These are phyloP conservation scores for Kwoniella sp. DNA, from an alignment of 768 basidiomycete genomes.

Conservation along the genomic window DNA sequence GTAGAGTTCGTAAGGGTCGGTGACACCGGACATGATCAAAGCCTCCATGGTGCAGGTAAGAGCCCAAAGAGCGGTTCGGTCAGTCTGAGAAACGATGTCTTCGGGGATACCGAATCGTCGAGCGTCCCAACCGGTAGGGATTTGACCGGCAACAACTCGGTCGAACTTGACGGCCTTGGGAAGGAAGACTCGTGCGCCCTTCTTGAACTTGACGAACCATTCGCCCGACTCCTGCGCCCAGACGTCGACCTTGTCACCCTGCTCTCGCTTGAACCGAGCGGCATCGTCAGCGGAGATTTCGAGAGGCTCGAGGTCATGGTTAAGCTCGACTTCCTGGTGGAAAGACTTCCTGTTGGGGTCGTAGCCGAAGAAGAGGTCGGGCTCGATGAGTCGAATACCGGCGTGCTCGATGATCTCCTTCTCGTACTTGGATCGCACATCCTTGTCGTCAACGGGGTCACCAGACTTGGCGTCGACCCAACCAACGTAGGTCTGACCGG, in stretches of 20 bases:
- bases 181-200: constrained; percentile 86
- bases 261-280: constrained; percentile 91
- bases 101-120: constrained; percentile 95
- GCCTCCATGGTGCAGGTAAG: constrained; percentile 92
- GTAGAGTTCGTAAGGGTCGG: constrained; percentile 97
- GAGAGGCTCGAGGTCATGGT: constrained; percentile 93
- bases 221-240: constrained; percentile 91
- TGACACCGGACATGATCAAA: constrained; percentile 93
- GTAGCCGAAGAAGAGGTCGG: constrained; percentile 96
- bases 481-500: constrained; percentile 88
- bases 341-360: constrained; percentile 97
- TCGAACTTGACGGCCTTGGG: constrained; percentile 96
- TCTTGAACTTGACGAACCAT: constrained; percentile 98
- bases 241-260: constrained; percentile 92
- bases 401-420: constrained; percentile 87
- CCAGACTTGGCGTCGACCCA: constrained; percentile 94
- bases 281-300: constrained; percentile 91
- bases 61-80: constrained; percentile 88
- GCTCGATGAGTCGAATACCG: constrained; percentile 93
- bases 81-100: constrained; percentile 91
- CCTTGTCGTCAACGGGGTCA: constrained; percentile 97
- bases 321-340: constrained; percentile 94
- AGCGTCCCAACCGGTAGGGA: constrained; percentile 97
- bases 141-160: constrained; percentile 90
- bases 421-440: constrained; percentile 89